phyloP scores from a whole-genome alignment of 768 basidiomycete species.

The Stropharia rugosoannulata region DNA sequence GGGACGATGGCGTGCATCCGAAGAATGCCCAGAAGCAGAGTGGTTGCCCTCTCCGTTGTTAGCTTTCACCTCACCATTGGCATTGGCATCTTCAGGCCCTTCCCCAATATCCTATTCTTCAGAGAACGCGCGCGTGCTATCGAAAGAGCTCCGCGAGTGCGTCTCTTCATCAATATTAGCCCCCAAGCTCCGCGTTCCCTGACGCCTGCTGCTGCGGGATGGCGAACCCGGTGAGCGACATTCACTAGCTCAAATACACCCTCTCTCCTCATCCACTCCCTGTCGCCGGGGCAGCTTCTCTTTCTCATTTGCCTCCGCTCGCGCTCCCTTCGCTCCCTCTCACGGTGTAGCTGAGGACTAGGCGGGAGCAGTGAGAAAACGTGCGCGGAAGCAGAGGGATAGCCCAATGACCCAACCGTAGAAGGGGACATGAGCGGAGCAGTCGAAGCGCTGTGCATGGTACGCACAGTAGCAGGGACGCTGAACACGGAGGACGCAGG shows the following conservation, averaged over 20 bases:
- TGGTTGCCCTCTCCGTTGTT: not conserved
- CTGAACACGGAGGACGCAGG: constrained; percentile 5
- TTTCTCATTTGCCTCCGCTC: constrained; percentile 68
- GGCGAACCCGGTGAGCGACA: not conserved
- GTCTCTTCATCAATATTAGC: not conserved
- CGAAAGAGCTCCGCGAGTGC: not conserved
- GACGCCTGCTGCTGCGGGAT: not conserved
- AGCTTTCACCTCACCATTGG: not conserved
- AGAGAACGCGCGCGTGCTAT: not conserved
- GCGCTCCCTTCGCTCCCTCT: constrained; percentile 19
- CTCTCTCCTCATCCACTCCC: not conserved
- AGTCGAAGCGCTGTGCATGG: not conserved
- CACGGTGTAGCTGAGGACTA: constrained; percentile 60
- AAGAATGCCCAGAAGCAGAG: not conserved
- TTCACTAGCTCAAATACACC: constrained; percentile 10
- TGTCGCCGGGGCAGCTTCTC: constrained; percentile 66
- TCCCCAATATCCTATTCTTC: not conserved
- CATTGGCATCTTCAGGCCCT: not conserved
- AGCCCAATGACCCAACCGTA: not conserved
- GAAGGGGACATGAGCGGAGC: constrained; percentile 9
- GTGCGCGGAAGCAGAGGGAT: not conserved
- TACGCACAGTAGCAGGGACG: constrained; percentile 1
- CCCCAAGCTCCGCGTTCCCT: not conserved
- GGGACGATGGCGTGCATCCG: too few relatives aligned
- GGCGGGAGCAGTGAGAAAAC: constrained; percentile 52